These are phyloP conservation scores for Phialophora chinensis DNA, from an alignment of 2,329 filamentous ascomycete genomes.

Conservation along the genomic window DNA sequence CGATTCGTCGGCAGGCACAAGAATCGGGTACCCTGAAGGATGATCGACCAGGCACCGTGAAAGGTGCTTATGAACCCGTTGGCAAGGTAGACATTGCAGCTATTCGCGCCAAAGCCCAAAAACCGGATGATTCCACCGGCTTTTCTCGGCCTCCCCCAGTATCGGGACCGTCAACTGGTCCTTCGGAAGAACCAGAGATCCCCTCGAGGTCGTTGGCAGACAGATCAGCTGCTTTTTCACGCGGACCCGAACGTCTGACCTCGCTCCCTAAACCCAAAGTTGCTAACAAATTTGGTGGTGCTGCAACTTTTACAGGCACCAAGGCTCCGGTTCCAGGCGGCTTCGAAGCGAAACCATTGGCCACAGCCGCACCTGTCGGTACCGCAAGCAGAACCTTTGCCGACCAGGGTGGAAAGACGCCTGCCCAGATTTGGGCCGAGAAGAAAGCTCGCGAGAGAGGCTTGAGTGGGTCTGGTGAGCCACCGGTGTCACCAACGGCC, in stretches of 20 bases:
- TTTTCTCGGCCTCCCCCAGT: slow-evolving; percentile 42
- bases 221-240: slow-evolving; percentile 73
- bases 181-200: slow-evolving; percentile 55
- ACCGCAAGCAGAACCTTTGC: slow-evolving; percentile 91
- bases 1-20: slow-evolving; percentile 77
- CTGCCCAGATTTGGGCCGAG: slow-evolving; percentile 95
- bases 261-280: slow-evolving; percentile 94
- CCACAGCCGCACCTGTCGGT: slow-evolving; percentile 70
- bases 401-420: slow-evolving; percentile 92
- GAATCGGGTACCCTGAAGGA: slow-evolving; percentile 64
- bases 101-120: slow-evolving; percentile 83
- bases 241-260: slow-evolving; percentile 76
- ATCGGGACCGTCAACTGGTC: slow-evolving; percentile 54
- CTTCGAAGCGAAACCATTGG: slow-evolving; percentile 66
- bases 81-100: slow-evolving; percentile 97
- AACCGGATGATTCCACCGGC: slow-evolving; percentile 51
- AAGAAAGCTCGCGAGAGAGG: slow-evolving; percentile 85
- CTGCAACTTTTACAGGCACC: slow-evolving; percentile 78
- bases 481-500: slow-evolving; percentile 53
- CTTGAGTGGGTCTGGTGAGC: slow-evolving; percentile 57
- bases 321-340: slow-evolving; percentile 81
- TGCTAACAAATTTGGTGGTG: slow-evolving; percentile 81
- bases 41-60: slow-evolving; percentile 82
- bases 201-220: slow-evolving; percentile 72
- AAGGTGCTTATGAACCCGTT: slow-evolving; percentile 91